Conservation (phyloP, 2,329 filamentous ascomycete species). For the Xylaria hypoxylon region DNA sequence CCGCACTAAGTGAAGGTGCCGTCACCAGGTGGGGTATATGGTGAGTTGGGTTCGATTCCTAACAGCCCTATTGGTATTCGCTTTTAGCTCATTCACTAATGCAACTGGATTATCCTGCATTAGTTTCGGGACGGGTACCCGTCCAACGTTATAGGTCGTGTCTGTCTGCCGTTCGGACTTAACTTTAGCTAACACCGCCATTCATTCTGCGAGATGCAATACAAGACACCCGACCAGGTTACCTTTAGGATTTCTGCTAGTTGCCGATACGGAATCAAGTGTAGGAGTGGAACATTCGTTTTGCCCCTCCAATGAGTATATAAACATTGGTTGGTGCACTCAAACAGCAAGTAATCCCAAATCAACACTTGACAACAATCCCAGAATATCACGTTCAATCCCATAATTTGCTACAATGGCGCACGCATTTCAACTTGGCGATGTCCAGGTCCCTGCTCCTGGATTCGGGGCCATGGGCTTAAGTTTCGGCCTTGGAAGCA, state of each 20-base stretch:
- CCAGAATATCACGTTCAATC: neutral
- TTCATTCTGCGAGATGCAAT: neutral
- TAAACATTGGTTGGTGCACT: neutral
- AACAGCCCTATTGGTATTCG: too few species aligned
- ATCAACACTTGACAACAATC: neutral
- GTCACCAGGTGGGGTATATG: too few species aligned
- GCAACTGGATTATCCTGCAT: slow-evolving; percentile 10
- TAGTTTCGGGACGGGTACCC: slow-evolving; percentile 1
- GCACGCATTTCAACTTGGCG: neutral
- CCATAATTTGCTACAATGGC: slow-evolving; percentile 6
- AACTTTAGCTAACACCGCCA: slow-evolving; percentile 10
- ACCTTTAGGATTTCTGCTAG: too few species aligned
- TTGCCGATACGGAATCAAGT: too few species aligned
- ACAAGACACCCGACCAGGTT: neutral
- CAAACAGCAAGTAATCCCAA: neutral
- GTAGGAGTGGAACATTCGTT: too few species aligned
- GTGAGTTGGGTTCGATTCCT: too few species aligned
- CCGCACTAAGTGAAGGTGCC: too few species aligned
- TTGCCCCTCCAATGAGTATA: neutral
- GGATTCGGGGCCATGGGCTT: slow-evolving; percentile 13
- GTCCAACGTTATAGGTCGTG: neutral
- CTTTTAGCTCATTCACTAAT: too few species aligned
- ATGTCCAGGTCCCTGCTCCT: slow-evolving; percentile 5
- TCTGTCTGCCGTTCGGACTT: neutral
- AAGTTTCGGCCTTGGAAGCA: slow-evolving; percentile 10